These are phyloP conservation scores for Glebionis coronaria DNA, from an alignment of 129 eudicot species.

Conservation along the genomic window DNA sequence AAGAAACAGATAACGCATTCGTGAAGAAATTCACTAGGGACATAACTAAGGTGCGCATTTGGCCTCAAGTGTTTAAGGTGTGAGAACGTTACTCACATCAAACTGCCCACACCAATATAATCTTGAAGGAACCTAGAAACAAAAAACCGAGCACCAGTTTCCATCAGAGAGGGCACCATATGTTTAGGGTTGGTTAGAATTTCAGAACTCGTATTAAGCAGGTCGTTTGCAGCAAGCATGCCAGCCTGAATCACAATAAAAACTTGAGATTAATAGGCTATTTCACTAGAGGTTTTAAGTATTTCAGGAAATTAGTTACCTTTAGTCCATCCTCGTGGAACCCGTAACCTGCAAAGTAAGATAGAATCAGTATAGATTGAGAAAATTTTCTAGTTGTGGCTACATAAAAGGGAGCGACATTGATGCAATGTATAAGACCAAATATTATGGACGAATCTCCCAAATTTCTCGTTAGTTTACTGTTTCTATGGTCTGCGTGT, in stretches of 20 bases:
- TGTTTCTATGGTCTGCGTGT: too few relatives aligned
- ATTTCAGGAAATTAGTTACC: constrained; percentile 35
- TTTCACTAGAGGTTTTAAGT: background rate
- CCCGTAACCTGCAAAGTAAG: constrained; percentile 67
- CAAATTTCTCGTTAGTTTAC: too few relatives aligned
- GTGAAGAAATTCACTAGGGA: too few relatives aligned
- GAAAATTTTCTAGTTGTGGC: too few relatives aligned
- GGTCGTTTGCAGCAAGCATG: constrained; percentile 55
- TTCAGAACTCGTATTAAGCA: constrained; percentile 46
- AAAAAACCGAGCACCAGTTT: constrained; percentile 73
- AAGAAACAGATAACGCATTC: background rate
- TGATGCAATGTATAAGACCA: too few relatives aligned
- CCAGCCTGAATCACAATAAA: constrained; percentile 57
- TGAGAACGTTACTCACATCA: constrained; percentile 57
- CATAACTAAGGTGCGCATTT: background rate
- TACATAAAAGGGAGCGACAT: too few relatives aligned
- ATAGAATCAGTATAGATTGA: too few relatives aligned
- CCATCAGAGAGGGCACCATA: constrained; percentile 80
- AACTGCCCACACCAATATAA: constrained; percentile 60
- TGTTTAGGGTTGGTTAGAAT: constrained; percentile 74
- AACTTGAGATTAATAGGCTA: background rate
- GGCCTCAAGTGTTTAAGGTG: background rate
- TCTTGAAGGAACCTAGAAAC: constrained; percentile 67
- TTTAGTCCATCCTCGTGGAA: constrained; percentile 96
- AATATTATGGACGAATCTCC: too few relatives aligned